Base-by-base conservation (phyloP, 805 yeast genomes). In the Kazachstania viticola region DNA sequence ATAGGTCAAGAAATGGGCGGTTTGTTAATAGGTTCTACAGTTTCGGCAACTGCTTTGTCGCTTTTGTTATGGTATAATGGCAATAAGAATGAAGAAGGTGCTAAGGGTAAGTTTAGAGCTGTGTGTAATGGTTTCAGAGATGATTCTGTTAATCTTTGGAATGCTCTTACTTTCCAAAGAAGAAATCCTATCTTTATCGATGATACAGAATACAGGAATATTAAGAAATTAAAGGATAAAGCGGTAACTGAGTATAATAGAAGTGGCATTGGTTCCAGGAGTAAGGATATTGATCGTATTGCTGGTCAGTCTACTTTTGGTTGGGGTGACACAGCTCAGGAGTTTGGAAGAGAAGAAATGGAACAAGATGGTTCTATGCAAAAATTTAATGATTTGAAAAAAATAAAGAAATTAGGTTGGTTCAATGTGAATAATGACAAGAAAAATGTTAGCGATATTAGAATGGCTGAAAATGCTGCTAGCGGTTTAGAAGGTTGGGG, bases 401-500 rank as follows among this genome's bases (percentile, higher is more conserved):
- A 52, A 33, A 47, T 56, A 23, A 54, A 56, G 30, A 48, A 57
- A 9, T 54, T 54, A 17, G 64, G 69, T 14, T 51, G 57, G 56
- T 44, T 50, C 30, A 35, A 45, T 5, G 45, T 45, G 22, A 38
- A 37, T 27, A 41, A 40, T 26, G 41, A n/a, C n/a, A n/a, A n/a
- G n/a, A n/a, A n/a, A n/a, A n/a, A n/a, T n/a, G n/a, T n/a, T n/a
- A n/a, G n/a, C n/a, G n/a, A n/a, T n/a, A n/a, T n/a, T n/a, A n/a
- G n/a, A 9, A 36, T 64, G 17, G 64, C 65, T 3, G 44, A 50
- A 25, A 41, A 41, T 4, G 54, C 69, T 1, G 52, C 54, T 17
- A 48, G 46, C 17, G 54, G 66, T 0, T 49, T 64, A 8, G 52
- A 60, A 32, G 71, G 71, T 3, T 65, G 69, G 68, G 70, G 71